Percentiles rank a stretch among this genome's conserved stretches.
These are phyloP conservation scores for Ulvella scutata DNA, from an alignment of 139 green algal species.

Conservation along the genomic window DNA sequence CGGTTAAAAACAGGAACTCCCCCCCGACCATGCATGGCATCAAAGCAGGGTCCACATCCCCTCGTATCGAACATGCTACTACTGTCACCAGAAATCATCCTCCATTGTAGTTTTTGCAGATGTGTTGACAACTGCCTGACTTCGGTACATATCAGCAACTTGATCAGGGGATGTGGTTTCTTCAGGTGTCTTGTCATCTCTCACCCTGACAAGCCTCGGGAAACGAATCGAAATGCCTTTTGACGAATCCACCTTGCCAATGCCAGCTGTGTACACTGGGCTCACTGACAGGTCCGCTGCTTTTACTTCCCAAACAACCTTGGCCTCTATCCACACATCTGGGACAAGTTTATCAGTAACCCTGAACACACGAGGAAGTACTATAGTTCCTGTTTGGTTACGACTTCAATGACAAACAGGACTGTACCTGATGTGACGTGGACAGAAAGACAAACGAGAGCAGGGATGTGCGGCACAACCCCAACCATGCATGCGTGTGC, in stretches of 20 bases:
- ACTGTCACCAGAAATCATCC: slow-evolving; percentile 1
- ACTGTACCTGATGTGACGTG: too few species aligned
- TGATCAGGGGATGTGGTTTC: slow-evolving; percentile 73
- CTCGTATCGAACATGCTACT: too few species aligned
- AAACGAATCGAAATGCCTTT: slow-evolving; percentile 86
- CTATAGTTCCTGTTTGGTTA: too few species aligned
- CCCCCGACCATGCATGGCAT: too few species aligned
- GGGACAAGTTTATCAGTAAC: background rate
- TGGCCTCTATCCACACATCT: background rate
- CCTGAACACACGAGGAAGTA: background rate
- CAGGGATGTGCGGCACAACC: too few species aligned
- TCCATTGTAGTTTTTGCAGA: background rate
- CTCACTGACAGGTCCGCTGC: slow-evolving; percentile 88
- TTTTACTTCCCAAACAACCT: slow-evolving; percentile 93
- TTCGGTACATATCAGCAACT: slow-evolving; percentile 75
- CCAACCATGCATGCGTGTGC: too few species aligned
- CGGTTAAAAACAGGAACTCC: too few species aligned
- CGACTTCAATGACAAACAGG: too few species aligned
- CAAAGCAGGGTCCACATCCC: too few species aligned
- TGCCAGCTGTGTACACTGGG: slow-evolving; percentile 74
- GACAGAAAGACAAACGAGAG: too few species aligned
- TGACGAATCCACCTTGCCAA: slow-evolving; percentile 51
- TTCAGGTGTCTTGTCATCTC: slow-evolving; percentile 86
- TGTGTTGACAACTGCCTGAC: slow-evolving; percentile 46
- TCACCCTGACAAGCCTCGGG: slow-evolving; percentile 66